Evolutionary conservation across 2,329 filamentous ascomycete genomes (phyloP).

Genomic region (Pseudonectria buxi): DNA sequence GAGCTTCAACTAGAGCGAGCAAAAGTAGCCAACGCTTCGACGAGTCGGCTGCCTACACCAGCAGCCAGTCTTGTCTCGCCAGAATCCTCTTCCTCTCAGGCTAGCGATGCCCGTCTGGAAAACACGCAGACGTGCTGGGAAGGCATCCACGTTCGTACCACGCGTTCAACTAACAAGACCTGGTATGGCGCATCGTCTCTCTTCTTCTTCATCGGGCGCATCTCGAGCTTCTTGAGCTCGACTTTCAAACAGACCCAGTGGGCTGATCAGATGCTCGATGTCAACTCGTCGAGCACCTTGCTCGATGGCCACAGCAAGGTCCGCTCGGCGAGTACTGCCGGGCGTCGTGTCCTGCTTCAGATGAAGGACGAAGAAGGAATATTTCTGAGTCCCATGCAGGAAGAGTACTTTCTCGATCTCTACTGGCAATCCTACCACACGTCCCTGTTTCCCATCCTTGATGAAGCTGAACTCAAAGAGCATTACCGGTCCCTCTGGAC

Average conservation of each 20-base stretch:
- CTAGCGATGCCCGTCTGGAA: neutral
- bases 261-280: neutral
- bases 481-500: slow-evolving; percentile 38
- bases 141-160: slow-evolving; percentile 4
- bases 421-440: no score
- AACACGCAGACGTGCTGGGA: neutral
- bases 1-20: slow-evolving; percentile 2
- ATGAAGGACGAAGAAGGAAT: no score
- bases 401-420: no score
- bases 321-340: no score
- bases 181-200: slow-evolving; percentile 8
- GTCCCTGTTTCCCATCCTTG: slow-evolving; percentile 29
- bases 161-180: slow-evolving; percentile 1
- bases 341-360: no score
- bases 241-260: neutral
- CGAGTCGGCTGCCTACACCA: neutral
- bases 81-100: neutral
- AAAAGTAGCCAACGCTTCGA: neutral
- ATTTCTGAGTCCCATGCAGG: no score
- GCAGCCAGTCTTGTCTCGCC: neutral
- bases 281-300: slow-evolving; percentile 2
- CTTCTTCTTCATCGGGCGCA: slow-evolving; percentile 3
- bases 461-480: slow-evolving; percentile 36
- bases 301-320: neutral
- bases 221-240: slow-evolving; percentile 1